These are phyloP conservation scores for Amanita exitialis DNA, from an alignment of 768 basidiomycete genomes.

Conservation along the genomic window DNA sequence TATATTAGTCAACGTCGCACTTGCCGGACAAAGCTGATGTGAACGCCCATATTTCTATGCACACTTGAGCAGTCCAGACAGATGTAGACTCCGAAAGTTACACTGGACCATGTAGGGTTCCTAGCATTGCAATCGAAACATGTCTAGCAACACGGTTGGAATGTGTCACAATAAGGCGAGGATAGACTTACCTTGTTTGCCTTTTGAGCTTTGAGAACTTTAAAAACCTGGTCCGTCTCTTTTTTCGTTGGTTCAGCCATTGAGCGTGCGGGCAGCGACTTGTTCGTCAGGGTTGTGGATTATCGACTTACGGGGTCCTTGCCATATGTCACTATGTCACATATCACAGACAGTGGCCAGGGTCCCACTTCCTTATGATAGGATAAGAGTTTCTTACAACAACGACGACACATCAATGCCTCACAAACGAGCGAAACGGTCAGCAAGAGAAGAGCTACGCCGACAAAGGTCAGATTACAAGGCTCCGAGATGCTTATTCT, in stretches of 20 bases:
- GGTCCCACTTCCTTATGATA: not conserved
- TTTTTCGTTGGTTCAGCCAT: conserved; percentile 78
- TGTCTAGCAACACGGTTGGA: conserved; percentile 9
- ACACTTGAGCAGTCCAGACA: conserved; percentile 94
- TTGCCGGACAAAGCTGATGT: conserved; percentile 93
- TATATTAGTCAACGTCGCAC: conserved; percentile 15
- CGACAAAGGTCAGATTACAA: conserved; percentile 23
- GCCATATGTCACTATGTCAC: not conserved
- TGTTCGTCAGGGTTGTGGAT: not conserved
- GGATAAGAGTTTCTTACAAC: not conserved
- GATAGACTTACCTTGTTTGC: conserved; percentile 62
- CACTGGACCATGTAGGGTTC: conserved; percentile 96
- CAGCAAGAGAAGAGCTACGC: conserved; percentile 32
- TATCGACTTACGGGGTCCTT: conserved; percentile 1
- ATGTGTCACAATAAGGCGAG: not conserved
- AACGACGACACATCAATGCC: conserved; percentile 33
- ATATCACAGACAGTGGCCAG: not conserved
- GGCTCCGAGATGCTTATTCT: not conserved
- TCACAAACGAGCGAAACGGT: conserved; percentile 53
- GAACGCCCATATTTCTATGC: conserved; percentile 96
- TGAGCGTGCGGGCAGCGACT: not conserved
- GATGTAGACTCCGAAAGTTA: conserved; percentile 94
- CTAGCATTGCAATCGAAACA: conserved; percentile 95
- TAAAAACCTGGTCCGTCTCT: conserved; percentile 83
- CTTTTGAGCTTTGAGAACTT: conserved; percentile 72